Base-by-base conservation (phyloP, 2,329 filamentous ascomycete genomes). In the Claviceps arundinis region DNA sequence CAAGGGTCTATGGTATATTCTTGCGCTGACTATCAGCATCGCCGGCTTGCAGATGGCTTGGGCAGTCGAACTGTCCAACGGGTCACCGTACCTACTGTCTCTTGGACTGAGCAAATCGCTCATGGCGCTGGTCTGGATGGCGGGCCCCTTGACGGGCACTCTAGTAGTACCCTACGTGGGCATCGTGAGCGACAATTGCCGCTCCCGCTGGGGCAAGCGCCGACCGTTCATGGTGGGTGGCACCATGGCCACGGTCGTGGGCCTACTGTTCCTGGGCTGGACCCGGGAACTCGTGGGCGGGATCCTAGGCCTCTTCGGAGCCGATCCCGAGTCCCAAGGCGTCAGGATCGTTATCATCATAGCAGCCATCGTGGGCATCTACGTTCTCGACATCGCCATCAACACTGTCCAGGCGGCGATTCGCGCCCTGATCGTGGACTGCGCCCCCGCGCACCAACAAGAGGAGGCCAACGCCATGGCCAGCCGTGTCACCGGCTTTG, bases 331-430 rank as follows among this genome's bases (percentile, higher is more conserved):
- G 41, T 87, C 84, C 0, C 60, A 75, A 7, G 78, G 75, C 2
- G 83, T 86, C 46, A 83, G 80, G 61, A 75, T 74, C 3, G 72
- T 74, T 43, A 79, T 86, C 47, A 91, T 95, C 58, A 72, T 88
- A 37, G 76, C 88, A 53, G 91, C 91, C 7, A 89, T 95, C 5
- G 64, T 89, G 34, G 85, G 89, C 70, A 86, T 97, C 60, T 97
- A 95, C 68, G 75, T 93, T 48, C 77, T 97, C 49, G 91, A 97
- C 66, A 93, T 97, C 66, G 82, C 90, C 61, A 93, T 97, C 71
- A 97, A 97, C 68, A 93, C 90, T 78, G 88, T 97, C 37, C 91
- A 97, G 77, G 91, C 93, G 48, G 87, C 83, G 4, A 87, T 96
- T 62, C 80, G 90, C 57, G 89, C 90, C 24, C 95, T 94, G 64